These are phyloP conservation scores for Beauveria brongniartii DNA, from an alignment of 2,329 filamentous ascomycete genomes.

Conservation along the genomic window DNA sequence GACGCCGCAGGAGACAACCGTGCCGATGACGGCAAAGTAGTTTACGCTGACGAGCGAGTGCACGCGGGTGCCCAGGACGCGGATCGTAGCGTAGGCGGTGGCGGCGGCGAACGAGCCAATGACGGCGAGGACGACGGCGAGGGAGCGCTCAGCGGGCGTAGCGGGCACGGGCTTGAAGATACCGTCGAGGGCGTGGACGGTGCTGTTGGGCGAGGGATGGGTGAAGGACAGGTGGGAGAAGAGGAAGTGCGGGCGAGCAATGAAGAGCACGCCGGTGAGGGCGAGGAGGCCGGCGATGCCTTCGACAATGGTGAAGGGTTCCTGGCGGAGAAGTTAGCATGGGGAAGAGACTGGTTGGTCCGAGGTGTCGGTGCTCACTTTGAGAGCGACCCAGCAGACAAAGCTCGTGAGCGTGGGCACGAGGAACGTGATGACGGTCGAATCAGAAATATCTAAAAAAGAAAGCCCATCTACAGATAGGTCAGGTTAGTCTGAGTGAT, in stretches of 20 bases:
- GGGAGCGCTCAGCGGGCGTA: slow-evolving; percentile 53
- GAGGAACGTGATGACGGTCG: slow-evolving; percentile 73
- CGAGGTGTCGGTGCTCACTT: slow-evolving; percentile 13
- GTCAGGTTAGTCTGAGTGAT: too few species aligned
- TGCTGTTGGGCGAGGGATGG: slow-evolving; percentile 13
- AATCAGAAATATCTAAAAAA: slow-evolving; percentile 69
- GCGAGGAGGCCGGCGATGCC: slow-evolving; percentile 62
- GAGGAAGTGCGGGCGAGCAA: slow-evolving; percentile 59
- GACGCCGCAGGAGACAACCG: slow-evolving; percentile 53
- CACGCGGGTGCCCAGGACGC: slow-evolving; percentile 65
- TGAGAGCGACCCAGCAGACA: slow-evolving; percentile 51
- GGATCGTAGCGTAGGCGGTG: slow-evolving; percentile 62
- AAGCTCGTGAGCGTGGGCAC: slow-evolving; percentile 59
- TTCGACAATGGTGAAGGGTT: slow-evolving; percentile 65
- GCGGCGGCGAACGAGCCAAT: slow-evolving; percentile 63
- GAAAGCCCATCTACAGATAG: slow-evolving; percentile 32
- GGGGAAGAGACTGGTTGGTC: too few species aligned
- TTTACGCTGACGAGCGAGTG: slow-evolving; percentile 72
- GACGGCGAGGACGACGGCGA: slow-evolving; percentile 58
- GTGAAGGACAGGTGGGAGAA: slow-evolving; percentile 28
- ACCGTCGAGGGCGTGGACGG: slow-evolving; percentile 15
- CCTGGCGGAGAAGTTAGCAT: slow-evolving; percentile 29
- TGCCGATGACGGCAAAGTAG: slow-evolving; percentile 64
- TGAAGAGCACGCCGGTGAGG: slow-evolving; percentile 64
- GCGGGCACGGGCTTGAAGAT: slow-evolving; percentile 23